Evolutionary conservation across 345 rosid species (phyloP).

Genomic region (Rhizophora apiculata): DNA sequence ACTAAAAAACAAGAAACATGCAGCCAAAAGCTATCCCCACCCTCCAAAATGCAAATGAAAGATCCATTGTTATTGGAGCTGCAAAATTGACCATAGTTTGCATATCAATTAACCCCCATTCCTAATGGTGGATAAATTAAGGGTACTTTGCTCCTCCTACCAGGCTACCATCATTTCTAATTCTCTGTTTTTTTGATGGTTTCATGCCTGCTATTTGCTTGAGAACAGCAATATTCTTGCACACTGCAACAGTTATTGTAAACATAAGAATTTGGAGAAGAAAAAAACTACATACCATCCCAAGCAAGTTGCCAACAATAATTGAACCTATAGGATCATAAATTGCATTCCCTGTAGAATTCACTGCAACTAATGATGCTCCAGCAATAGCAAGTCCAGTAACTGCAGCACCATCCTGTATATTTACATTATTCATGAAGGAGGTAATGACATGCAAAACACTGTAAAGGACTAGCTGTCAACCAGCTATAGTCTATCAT

Average conservation of each 20-base stretch:
- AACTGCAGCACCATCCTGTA: conserved; percentile 98
- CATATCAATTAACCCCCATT: no score
- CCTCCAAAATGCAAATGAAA: no score
- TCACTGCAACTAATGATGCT: conserved; percentile 86
- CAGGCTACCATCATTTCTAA: background rate
- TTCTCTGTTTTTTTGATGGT: background rate
- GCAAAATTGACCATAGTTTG: no score
- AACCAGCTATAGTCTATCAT: background rate
- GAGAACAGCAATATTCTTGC: background rate
- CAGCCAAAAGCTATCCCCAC: no score
- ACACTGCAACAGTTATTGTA: background rate
- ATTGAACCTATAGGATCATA: conserved; percentile 96
- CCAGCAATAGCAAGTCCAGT: conserved; percentile 89
- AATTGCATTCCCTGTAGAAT: conserved; percentile 76
- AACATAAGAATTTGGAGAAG: background rate
- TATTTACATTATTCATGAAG: conserved; percentile 4
- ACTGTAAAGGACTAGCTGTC: background rate
- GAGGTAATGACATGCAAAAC: background rate
- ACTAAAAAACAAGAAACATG: no score
- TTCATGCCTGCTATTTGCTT: background rate
- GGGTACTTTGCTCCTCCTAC: no score
- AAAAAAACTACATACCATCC: conserved; percentile 55
- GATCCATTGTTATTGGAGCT: no score
- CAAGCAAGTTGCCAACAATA: conserved; percentile 85
- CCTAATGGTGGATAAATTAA: no score